Base-by-base conservation (phyloP, 768 basidiomycete species). In the Dentipellis sp. region DNA sequence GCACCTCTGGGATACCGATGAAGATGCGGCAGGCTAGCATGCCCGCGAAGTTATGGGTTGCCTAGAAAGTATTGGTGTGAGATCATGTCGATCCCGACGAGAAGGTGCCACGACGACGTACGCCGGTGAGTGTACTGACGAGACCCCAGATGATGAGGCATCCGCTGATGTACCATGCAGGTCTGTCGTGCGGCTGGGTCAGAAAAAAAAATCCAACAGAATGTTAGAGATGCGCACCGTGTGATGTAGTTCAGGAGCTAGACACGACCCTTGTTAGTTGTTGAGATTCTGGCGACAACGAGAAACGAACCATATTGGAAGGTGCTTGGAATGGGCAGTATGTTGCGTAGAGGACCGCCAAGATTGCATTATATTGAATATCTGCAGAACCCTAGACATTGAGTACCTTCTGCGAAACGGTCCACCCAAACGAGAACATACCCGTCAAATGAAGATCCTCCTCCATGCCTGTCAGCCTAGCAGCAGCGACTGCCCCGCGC, bases 321-420 rank as follows among this genome's bases (percentile, higher is more conserved):
- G 84, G 84, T 53, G 85, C 76, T 61, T 85, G 83, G 12, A 79
- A 77, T 3, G 83, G 83, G 38, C 78, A 78, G 57, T 86, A 83
- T 1, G 81, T 79, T 2, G 72, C 84, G 58, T 76, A 82, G 22
- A 82, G 70, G 45, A 79, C 69, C 0, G 80, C 80, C 14, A 83
- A 66, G 21, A 81, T 68, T 3, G 76, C 76, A 21, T 71, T 69
- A 61, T 82, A 82, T 62, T 81, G 75, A 14, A 81, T 65, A 56
- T 77, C 81, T 82, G 56, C 10, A 29, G 10, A 23, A 8, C 17
- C 10, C 17, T 4, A 14, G 14, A 11, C 21, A 50, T 4, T 8
- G 14, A 14, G 54, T 37, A 34, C 19, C 10, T 35, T 23, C n/a
- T 4, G 11, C 16, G 4, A 7, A 4, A 47, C 17, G 12, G 40